phyloP scores from a whole-genome alignment of 306 rosid species.

The Vachellia pachyceras region DNA sequence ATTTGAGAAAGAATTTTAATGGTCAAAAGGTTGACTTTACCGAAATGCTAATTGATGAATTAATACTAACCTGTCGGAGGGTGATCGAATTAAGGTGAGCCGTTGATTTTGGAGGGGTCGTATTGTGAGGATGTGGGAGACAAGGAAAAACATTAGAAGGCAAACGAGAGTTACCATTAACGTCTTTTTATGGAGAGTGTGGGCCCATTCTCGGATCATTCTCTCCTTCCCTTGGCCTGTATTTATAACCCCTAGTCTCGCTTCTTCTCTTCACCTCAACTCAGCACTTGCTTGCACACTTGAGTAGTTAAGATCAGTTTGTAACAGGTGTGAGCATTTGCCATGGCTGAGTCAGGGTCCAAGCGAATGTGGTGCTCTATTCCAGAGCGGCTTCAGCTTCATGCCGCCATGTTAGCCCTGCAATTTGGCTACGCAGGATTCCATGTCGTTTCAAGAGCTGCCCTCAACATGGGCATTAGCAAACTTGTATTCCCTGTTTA shows the following conservation, averaged over 20 bases:
- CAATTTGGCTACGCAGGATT: conserved; percentile 95
- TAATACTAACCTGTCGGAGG: background rate
- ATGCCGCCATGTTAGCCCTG: conserved; percentile 84
- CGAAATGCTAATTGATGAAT: background rate
- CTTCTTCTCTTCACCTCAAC: conserved; percentile 50
- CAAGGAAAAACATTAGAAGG: conserved; percentile 67
- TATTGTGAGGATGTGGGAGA: conserved; percentile 70
- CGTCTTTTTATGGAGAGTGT: conserved; percentile 55
- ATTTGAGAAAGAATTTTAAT: background rate
- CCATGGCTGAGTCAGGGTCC: conserved; percentile 61
- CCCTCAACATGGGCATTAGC: conserved; percentile 92
- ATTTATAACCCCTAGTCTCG: conserved; percentile 52
- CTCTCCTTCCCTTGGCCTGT: conserved; percentile 30
- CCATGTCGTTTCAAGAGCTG: conserved; percentile 85
- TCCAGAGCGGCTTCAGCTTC: conserved; percentile 78
- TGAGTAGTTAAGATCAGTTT: background rate
- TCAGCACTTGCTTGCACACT: background rate
- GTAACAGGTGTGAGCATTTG: background rate
- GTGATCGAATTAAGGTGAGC: background rate
- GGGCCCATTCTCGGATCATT: conserved; percentile 41
- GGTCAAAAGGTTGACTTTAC: background rate
- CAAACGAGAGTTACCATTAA: conserved; percentile 60
- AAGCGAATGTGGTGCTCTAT: conserved; percentile 77
- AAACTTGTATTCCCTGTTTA: conserved; percentile 88
- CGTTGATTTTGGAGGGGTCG: conserved; percentile 21